Evolutionary conservation across 2,329 filamentous ascomycete species (phyloP), one percentile per base, ranked within the genome.

Genomic region (Fusarium duplospermum): DNA sequence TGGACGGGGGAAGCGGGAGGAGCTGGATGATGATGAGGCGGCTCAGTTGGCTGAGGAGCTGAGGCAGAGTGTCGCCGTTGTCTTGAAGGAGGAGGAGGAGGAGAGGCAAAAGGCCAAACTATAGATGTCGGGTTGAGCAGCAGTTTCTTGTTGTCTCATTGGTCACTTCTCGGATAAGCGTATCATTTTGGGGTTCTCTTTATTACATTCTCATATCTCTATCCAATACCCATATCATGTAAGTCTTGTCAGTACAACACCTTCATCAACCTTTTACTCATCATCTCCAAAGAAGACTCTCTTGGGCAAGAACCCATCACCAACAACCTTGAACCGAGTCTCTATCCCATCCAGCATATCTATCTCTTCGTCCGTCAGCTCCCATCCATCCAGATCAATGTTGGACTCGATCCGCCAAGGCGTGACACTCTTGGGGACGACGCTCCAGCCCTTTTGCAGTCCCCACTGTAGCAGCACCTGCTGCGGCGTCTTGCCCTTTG

Each of bases 241-340:
- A 69, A 71, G 50, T 58, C 10, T 13, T 33, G 40, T 18, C 36
- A 10, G 47, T 38, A 38, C 27, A 31, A 45, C 35, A 16, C 27
- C 13, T 35, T 42, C 31, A 52, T 42, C 54, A 16, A 38, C 22
- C 22, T 27, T 27, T 78, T 90, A 95, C 86, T 95, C 93, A 79
- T 95, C 93, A 78, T 95, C 93, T 9, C 93, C 93, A 80, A 94
- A 94, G 87, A 96, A 96, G 38, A 96, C 93, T 87, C 91, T 92
- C 70, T 93, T 83, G 0, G 93, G 93, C 78, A 94, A 80, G 91
- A 93, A 96, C 31, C 80, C 83, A 80, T 96, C 94, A 38, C 88
- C 89, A 80, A 93, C 96, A 71, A 94, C 92, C 89, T 95, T 97
- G 88, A 95, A 96, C 60, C 94, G 90, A 70, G 93, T 92, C 78